A percentile compares a stretch with the other conserved stretches of the same genome.
phyloP scores from a whole-genome alignment of 1,284 basidiomycete species.

The Heimioporus retisporus region DNA sequence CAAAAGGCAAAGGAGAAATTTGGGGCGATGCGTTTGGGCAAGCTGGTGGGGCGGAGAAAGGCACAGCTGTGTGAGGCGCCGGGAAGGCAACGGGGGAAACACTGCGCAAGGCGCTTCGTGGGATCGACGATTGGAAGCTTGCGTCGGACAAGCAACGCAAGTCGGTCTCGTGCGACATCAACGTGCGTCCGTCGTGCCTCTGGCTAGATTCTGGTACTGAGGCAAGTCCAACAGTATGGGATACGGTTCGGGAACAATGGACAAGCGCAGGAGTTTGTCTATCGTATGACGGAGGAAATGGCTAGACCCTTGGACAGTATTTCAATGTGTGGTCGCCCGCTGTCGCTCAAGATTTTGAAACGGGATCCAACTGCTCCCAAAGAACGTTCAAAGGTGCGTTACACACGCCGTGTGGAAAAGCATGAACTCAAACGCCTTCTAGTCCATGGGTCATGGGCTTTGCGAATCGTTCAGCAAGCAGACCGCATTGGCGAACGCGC shows the following conservation, averaged over 20 bases:
- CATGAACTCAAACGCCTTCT: conserved; percentile 14
- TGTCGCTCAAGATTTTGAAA: conserved; percentile 93
- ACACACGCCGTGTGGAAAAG: background rate
- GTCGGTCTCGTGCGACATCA: conserved; percentile 93
- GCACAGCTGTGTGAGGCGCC: conserved; percentile 76
- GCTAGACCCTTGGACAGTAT: conserved; percentile 74
- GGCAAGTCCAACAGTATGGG: conserved; percentile 74
- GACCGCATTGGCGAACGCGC: conserved; percentile 63
- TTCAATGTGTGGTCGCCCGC: conserved; percentile 73
- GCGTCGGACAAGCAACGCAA: conserved; percentile 89
- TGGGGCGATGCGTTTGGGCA: conserved; percentile 77
- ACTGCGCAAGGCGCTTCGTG: conserved; percentile 86
- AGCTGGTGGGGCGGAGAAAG: conserved; percentile 71
- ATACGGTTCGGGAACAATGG: conserved; percentile 91
- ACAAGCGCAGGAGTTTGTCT: conserved; percentile 85
- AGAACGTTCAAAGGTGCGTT: conserved; percentile 89
- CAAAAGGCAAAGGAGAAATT: conserved; percentile 85
- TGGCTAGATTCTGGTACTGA: background rate
- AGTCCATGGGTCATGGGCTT: conserved; percentile 95
- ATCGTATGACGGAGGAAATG: conserved; percentile 83
- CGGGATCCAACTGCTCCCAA: conserved; percentile 88
- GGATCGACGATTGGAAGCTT: conserved; percentile 83
- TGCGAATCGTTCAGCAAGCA: conserved; percentile 91
- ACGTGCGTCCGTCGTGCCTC: conserved; percentile 62
- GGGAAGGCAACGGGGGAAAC: conserved; percentile 87